Evolutionary conservation across 75 land plant genomes (phyloP).

Genomic region (Larix kaempferi): DNA sequence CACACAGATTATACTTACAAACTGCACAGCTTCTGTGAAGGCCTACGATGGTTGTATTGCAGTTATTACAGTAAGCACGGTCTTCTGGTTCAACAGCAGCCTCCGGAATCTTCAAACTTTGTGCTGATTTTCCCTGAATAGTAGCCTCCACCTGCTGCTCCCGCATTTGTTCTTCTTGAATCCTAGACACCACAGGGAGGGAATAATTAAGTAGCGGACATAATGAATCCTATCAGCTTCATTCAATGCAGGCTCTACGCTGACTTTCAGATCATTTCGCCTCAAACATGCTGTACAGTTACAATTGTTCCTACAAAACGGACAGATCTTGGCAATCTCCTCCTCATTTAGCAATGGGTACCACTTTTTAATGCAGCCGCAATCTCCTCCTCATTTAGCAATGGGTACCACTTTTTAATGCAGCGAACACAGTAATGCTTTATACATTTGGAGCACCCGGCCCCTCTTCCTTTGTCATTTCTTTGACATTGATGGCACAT

Average conservation of each 20-base stretch:
- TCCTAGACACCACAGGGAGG: constrained; percentile 37
- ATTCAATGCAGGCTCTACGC: too few relatives aligned
- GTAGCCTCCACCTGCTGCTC: constrained; percentile 39
- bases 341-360: not conserved
- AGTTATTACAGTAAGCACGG: constrained; percentile 52
- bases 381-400: not conserved
- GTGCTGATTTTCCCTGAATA: constrained; percentile 14
- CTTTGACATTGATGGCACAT: too few relatives aligned
- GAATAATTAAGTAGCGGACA: constrained; percentile 35
- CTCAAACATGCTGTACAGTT: constrained; percentile 1
- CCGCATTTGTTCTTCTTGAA: constrained; percentile 29
- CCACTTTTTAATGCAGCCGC: too few relatives aligned
- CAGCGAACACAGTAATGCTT: too few relatives aligned
- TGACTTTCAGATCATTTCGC: too few relatives aligned
- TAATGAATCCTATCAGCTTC: constrained; percentile 12
- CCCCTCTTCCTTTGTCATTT: too few relatives aligned
- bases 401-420: too few relatives aligned
- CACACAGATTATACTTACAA: constrained; percentile 68
- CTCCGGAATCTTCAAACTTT: constrained; percentile 17
- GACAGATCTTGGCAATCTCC: constrained; percentile 4
- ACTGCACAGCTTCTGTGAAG: constrained; percentile 65
- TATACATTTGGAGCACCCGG: too few relatives aligned
- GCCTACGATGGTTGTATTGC: constrained; percentile 64
- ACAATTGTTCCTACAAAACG: not conserved
- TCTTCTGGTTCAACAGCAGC: constrained; percentile 20